phyloP scores from a whole-genome alignment of 345 rosid genomes.

The Rubroshorea leprosula region DNA sequence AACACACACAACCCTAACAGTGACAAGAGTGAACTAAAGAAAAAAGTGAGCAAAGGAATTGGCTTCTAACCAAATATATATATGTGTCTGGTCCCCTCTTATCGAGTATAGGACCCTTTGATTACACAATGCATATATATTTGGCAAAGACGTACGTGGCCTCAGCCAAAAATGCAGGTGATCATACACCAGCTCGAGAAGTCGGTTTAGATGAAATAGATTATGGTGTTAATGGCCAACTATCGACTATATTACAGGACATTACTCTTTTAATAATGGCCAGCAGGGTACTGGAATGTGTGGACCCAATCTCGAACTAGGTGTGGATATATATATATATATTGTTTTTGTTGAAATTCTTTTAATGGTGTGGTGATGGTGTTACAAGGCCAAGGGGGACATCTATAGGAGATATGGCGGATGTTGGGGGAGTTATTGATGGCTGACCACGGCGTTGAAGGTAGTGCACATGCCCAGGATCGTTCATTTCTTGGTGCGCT shows the following conservation, averaged over 20 bases:
- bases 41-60: neutral
- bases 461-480: slow-evolving; percentile 27
- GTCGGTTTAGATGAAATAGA: neutral
- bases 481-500: slow-evolving; percentile 1
- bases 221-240: neutral
- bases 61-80: neutral
- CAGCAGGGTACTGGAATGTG: no score
- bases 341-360: neutral
- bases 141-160: neutral
- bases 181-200: neutral
- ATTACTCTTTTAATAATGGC: neutral
- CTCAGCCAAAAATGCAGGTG: neutral
- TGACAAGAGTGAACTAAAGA: neutral
- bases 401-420: slow-evolving; percentile 39
- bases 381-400: slow-evolving; percentile 13
- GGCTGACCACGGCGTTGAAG: slow-evolving; percentile 44
- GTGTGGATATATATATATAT: slow-evolving; percentile 12
- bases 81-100: neutral
- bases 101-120: neutral
- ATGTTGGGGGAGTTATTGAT: slow-evolving; percentile 34
- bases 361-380: neutral
- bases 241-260: neutral
- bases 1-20: neutral
- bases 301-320: slow-evolving; percentile 14
- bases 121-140: neutral